A percentile compares a stretch with the other conserved stretches of the same genome.
These are phyloP conservation scores for Aspergillus diversus DNA, from an alignment of 495 filamentous ascomycete genomes.

Conservation along the genomic window DNA sequence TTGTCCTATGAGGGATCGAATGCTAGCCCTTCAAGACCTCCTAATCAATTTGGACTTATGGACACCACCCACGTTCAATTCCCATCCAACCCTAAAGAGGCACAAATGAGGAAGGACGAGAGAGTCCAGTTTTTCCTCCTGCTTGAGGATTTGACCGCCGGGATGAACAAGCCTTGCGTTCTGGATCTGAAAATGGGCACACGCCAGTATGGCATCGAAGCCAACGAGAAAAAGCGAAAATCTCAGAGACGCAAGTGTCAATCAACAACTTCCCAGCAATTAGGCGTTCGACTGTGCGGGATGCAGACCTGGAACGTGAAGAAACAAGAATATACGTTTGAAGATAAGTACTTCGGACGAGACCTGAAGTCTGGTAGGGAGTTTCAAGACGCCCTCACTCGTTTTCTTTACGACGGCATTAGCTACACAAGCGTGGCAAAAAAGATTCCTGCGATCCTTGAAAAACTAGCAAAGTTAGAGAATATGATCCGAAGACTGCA, in stretches of 20 bases:
- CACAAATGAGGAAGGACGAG: constrained; percentile 67
- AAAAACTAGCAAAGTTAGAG: constrained; percentile 80
- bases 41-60: constrained; percentile 6
- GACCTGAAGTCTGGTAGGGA: constrained; percentile 85
- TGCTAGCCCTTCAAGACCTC: background rate
- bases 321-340: constrained; percentile 80
- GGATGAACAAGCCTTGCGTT: constrained; percentile 95
- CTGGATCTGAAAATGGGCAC: constrained; percentile 99
- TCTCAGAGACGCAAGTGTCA: constrained; percentile 93
- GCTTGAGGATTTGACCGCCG: constrained; percentile 94
- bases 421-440: constrained; percentile 73
- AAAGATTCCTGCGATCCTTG: constrained; percentile 85
- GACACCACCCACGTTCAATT: constrained; percentile 32
- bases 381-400: constrained; percentile 85
- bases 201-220: constrained; percentile 97
- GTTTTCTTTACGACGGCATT: constrained; percentile 91
- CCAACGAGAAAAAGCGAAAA: constrained; percentile 85
- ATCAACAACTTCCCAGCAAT: constrained; percentile 84
- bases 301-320: constrained; percentile 94
- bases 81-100: constrained; percentile 78
- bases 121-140: constrained; percentile 91
- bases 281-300: constrained; percentile 92
- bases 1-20: background rate
- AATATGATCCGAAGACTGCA: constrained; percentile 76
- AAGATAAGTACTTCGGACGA: constrained; percentile 97